Conservation (phyloP, 1,139 yeast species). For the Saccharomyces hybrid region DNA sequence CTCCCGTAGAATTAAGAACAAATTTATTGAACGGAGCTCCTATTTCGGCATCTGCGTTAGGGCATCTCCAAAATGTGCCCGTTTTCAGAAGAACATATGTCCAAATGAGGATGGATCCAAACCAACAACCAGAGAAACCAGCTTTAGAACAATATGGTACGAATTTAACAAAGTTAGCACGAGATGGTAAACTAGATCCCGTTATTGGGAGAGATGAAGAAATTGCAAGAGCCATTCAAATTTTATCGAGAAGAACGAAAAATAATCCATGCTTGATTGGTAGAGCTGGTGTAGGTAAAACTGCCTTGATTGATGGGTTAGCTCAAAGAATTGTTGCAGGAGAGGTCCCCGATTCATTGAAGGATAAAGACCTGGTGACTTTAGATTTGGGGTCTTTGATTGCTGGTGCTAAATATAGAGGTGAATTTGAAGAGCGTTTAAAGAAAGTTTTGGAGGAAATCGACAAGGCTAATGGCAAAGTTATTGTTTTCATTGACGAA, state of each 20-base stretch:
- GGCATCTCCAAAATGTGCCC: neutral
- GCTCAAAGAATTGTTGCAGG: conserved; percentile 88
- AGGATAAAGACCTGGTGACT: conserved; percentile 72
- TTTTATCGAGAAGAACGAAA: conserved; percentile 83
- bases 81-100: conserved; percentile 11
- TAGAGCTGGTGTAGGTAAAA: conserved; percentile 96
- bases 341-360: conserved; percentile 91
- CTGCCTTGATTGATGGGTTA: conserved; percentile 91
- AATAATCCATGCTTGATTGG: conserved; percentile 93
- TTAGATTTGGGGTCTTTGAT: conserved; percentile 79
- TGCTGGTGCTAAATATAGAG: conserved; percentile 90
- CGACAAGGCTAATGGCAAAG: conserved; percentile 69
- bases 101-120: conserved; percentile 35
- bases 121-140: conserved; percentile 50
- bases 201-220: conserved; percentile 97
- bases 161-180: conserved; percentile 77
- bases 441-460: conserved; percentile 80
- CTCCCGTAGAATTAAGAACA: neutral
- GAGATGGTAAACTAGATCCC: conserved; percentile 87
- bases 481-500: conserved; percentile 86
- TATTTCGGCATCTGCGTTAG: neutral
- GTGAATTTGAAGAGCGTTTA: conserved; percentile 89
- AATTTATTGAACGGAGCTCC: neutral
- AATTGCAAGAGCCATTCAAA: conserved; percentile 84
- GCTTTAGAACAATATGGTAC: conserved; percentile 85